Base-by-base conservation (phyloP, 2,329 filamentous ascomycete genomes). In the Cordyceps farinosa region DNA sequence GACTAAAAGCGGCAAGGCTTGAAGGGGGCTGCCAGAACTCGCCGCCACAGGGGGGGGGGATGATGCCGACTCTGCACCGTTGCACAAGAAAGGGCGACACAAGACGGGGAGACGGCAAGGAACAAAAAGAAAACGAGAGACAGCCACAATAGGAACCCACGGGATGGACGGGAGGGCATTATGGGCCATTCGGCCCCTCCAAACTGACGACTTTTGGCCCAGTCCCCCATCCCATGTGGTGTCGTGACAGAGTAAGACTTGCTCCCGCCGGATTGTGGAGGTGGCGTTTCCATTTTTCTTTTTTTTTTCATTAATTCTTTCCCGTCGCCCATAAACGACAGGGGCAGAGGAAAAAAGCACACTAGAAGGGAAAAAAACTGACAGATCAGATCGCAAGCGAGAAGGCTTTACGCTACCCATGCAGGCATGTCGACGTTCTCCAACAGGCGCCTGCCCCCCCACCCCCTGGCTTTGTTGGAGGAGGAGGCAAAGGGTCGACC, bases 161-260 rank as follows among this genome's bases (percentile, higher is more conserved):
- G 17, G 10, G 13, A 32, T 5, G 6, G 45, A 22, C 22, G 22
- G 22, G 22, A 22, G 22, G 27, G 7, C 48, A 48, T 4, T 6
- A 58, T 34, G 30, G n/a, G 17, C 38, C 55, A 58, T 38, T n/a
- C 44, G 27, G n/a, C 32, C 44, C 42, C 42, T 45, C 40, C 29
- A 57, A 57, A 11, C 44, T 40, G 32, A n/a, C 30, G 45, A 40
- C 22, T 50, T 50, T 30, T 15, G 15, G n/a, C 44, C 22, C 42
- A 47, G 53, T 42, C 54, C 27, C 29, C 42, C 10, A 40, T 50
- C 45, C 57, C 57, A 60, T 60, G 57, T 60, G 57, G 57, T 52
- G 17, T 44, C 48, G 11, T 22, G 22, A 30, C 11, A 13, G 48
- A 51, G 30, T 15, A 32, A 34, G 45, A 48, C 45, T 22, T 29